A percentile compares a stretch with the other conserved stretches of the same genome.
Evolutionary conservation across 495 filamentous ascomycete genomes (phyloP).

Genomic region (Penicillium simplicissimum): DNA sequence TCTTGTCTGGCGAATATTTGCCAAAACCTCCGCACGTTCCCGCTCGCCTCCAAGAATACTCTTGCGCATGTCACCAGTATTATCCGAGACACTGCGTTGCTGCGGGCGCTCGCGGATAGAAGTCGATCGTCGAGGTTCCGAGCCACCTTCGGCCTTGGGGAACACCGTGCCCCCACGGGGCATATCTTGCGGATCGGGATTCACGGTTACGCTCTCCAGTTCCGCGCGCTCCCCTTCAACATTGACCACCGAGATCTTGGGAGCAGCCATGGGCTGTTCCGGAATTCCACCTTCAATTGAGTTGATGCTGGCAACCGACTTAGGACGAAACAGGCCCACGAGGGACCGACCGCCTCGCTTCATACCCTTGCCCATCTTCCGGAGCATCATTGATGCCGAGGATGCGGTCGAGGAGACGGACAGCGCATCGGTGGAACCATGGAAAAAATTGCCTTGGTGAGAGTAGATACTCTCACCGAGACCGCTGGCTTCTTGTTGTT

Average conservation of each 20-base stretch:
- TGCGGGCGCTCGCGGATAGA: constrained; percentile 47
- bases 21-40: constrained; percentile 88
- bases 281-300: constrained; percentile 61
- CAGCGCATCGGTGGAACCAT: constrained; percentile 91
- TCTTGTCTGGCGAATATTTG: constrained; percentile 70
- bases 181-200: constrained; percentile 67
- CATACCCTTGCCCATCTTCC: constrained; percentile 98
- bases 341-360: constrained; percentile 89
- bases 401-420: constrained; percentile 98
- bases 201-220: constrained; percentile 74
- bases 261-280: constrained; percentile 62
- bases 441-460: constrained; percentile 81
- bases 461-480: constrained; percentile 93
- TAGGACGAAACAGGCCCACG: constrained; percentile 92
- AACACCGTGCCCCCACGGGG: constrained; percentile 77
- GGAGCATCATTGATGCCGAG: constrained; percentile 97
- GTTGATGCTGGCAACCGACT: constrained; percentile 79
- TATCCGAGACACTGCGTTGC: constrained; percentile 46
- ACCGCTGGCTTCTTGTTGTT: constrained; percentile 86
- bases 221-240: constrained; percentile 78
- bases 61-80: constrained; percentile 60
- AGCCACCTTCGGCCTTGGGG: constrained; percentile 72
- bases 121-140: constrained; percentile 33
- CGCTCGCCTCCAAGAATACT: constrained; percentile 90
- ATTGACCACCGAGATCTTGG: constrained; percentile 90